Conservation (phyloP, 306 rosid genomes). For the Casuarina cunninghamiana region DNA sequence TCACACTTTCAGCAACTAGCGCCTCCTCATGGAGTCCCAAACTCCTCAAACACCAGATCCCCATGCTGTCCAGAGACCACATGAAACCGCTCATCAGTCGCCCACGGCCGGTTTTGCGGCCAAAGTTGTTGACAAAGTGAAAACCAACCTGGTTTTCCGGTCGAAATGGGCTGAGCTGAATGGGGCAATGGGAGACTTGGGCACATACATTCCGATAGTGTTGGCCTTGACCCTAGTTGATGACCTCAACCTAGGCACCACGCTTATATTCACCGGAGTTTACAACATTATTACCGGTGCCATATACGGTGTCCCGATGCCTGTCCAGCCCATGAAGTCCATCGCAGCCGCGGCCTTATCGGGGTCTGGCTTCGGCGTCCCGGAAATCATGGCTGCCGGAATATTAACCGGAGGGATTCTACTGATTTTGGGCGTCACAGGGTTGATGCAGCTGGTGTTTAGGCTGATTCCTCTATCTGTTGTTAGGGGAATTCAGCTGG, state of each 20-base stretch:
- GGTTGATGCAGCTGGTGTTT: conserved; percentile 63
- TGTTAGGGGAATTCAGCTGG: conserved; percentile 77
- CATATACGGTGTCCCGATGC: conserved; percentile 80
- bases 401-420: conserved; percentile 56
- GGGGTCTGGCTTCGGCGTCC: conserved; percentile 45
- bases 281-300: conserved; percentile 67
- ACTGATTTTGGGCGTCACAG: conserved; percentile 50
- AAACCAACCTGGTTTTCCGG: conserved; percentile 42
- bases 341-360: conserved; percentile 70
- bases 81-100: not conserved
- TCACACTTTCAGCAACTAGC: too few species aligned
- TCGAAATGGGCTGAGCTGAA: conserved; percentile 70
- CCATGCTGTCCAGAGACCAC: too few species aligned
- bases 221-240: conserved; percentile 59
- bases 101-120: conserved; percentile 17
- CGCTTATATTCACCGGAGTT: conserved; percentile 69
- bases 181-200: conserved; percentile 86
- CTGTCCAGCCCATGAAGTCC: conserved; percentile 89
- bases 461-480: conserved; percentile 53
- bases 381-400: conserved; percentile 81
- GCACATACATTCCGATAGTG: conserved; percentile 77
- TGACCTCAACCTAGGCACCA: conserved; percentile 70
- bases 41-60: conserved; percentile 4
- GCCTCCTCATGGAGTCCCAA: conserved; percentile 37
- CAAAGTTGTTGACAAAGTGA: conserved; percentile 30